phyloP scores from a whole-genome alignment of 768 basidiomycete species.

The Boletus reticuloceps region DNA sequence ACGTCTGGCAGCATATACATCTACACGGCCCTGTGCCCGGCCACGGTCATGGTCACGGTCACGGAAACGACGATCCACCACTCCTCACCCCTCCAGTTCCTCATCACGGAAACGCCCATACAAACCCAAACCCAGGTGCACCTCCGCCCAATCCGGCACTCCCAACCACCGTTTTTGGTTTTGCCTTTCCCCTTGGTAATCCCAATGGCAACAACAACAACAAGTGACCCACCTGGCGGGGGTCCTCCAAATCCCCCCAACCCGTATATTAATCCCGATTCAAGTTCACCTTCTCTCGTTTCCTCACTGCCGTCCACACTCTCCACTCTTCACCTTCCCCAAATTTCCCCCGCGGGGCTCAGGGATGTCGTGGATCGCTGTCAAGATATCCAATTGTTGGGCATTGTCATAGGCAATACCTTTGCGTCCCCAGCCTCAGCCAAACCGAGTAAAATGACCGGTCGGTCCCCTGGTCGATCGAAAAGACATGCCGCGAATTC shows the following conservation, averaged over 20 bases:
- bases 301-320: conserved; percentile 35
- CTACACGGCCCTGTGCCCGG: conserved; percentile 1
- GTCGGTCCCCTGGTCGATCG: neutral
- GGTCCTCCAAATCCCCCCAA: conserved; percentile 2
- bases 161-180: conserved; percentile 3
- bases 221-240: neutral
- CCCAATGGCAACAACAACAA: neutral
- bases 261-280: conserved; percentile 17
- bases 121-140: neutral
- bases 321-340: conserved; percentile 25
- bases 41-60: neutral
- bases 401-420: conserved; percentile 13
- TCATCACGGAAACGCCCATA: conserved; percentile 1
- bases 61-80: conserved; percentile 6
- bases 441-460: neutral
- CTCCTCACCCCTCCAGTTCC: conserved; percentile 11
- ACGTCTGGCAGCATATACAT: conserved; percentile 2
- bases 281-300: conserved; percentile 26
- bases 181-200: conserved; percentile 7
- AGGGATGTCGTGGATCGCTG: conserved; percentile 21
- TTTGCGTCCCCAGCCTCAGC: conserved; percentile 3
- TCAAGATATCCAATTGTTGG: conserved; percentile 13
- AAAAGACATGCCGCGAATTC: neutral
- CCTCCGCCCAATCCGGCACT: conserved; percentile 3
- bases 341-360: conserved; percentile 19